Base-by-base conservation (phyloP, 768 basidiomycete genomes). In the Termitomyces sp. region DNA sequence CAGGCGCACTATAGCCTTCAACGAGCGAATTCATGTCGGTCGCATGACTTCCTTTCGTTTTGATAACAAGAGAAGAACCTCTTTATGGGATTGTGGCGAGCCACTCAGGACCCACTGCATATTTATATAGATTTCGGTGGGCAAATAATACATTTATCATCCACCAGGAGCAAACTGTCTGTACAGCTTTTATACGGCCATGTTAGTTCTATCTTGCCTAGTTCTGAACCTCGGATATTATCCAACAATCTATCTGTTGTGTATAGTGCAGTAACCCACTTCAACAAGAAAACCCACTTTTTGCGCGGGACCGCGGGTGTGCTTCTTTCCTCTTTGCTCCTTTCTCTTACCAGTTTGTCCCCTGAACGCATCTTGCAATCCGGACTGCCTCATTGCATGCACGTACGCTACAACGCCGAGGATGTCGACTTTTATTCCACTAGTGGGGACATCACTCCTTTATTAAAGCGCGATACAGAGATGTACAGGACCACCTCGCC, bases 321-420 rank as follows among this genome's bases (percentile, higher is more conserved):
- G 41, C 42, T 51, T 50, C 29, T 57, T 33, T 39, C 24, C 29
- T 50, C 49, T 36, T 29, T 36, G 24, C 44, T 50, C 42, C 28
- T 50, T 41, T 41, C 39, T 41, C 9, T 41, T 42, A 34, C 18
- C 24, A 34, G 31, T 37, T 20, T 56, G n/a, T 41, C 33, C 50
- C 56, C 56, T 57, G 51, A 41, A 46, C 39, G 34, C 31, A 61
- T 48, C 42, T 55, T 50, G 29, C 28, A 33, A 49, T 58, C 50
- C 51, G 54, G 56, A 45, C 57, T 55, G 56, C 60, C 28, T 58
- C 34, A n/a, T 29, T 20, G 13, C 18, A 56, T 58, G 57, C 31
- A 56, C 45, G 53, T 62, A 51, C 36, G 49, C n/a, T n/a, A 36
- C 46, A 53, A 47, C 41, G 42, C 60, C 54, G 60, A 58, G 57